Base-by-base conservation (phyloP, 768 basidiomycete genomes). In the Lactifluus hygrophoroides region DNA sequence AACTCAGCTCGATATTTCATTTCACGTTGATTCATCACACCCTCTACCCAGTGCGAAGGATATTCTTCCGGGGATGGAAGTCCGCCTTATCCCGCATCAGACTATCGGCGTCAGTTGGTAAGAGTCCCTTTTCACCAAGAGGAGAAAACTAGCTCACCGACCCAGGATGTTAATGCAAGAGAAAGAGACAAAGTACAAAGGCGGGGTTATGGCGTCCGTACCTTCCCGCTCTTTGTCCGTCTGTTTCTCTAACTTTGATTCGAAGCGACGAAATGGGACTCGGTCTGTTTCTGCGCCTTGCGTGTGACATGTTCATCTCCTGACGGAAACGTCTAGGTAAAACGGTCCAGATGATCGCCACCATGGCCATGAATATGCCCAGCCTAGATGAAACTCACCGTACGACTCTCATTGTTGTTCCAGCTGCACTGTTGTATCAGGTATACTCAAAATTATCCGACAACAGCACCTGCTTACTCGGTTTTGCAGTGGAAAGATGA, bases 321-420 rank as follows among this genome's bases (percentile, higher is more conserved):
- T 50, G 55, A 58, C 23, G 16, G 8, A 27, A 11, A 21, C 16
- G 10, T 42, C 23, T 49, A 79, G 81, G 82, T 3, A 86, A 88
- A 72, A 88, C 86, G 8, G 82, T 88, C 1, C 86, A 88, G 67
- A 85, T 86, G 81, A 88, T 91, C 47, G 88, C 88, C 3, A 81
- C 82, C 0, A 89, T 91, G 81, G 80, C 77, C 19, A 76, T 76
- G 66, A 88, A 90, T 64, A 75, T 76, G 65, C 82, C 87, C 0
- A 66, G 67, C 0, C 64, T 68, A 0, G 73, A 79, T 28, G 79
- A 80, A 69, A 74, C 61, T 21, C 44, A 72, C 54, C 77, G 77
- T 46, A 81, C 81, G 0, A 90, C 84, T 9, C 79, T 91, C 2
- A 79, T 92, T 53, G 79, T 92, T 19, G 88, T 88, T 2, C 88